Evolutionary conservation across 768 basidiomycete genomes (phyloP).

Genomic region (Lanmaoa rubissima): DNA sequence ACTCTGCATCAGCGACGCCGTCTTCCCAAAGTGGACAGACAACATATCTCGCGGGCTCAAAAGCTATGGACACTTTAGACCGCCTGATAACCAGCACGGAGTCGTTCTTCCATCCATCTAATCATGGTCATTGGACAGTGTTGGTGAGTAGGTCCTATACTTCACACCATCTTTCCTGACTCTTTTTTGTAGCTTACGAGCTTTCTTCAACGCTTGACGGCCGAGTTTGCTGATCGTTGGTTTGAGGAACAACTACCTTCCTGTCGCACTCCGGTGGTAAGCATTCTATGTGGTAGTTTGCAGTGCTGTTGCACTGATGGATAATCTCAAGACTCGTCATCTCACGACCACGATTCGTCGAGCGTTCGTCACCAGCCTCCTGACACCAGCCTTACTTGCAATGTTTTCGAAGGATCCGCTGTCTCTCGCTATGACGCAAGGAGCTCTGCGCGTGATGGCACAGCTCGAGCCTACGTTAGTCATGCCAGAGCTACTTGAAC

Average conservation of each 20-base stretch:
- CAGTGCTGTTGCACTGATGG: neutral
- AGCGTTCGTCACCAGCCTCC: slow-evolving; percentile 75
- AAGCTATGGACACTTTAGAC: slow-evolving; percentile 83
- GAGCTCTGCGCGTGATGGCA: slow-evolving; percentile 73
- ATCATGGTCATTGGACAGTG: slow-evolving; percentile 80
- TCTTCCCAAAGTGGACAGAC: slow-evolving; percentile 49
- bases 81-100: slow-evolving; percentile 90
- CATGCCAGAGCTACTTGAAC: slow-evolving; percentile 89
- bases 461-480: slow-evolving; percentile 79
- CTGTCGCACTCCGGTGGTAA: slow-evolving; percentile 78
- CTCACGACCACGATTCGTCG: slow-evolving; percentile 79
- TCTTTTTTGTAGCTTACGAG: slow-evolving; percentile 56
- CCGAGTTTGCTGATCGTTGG: slow-evolving; percentile 78
- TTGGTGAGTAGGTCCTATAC: slow-evolving; percentile 14
- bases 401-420: slow-evolving; percentile 88
- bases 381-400: slow-evolving; percentile 84
- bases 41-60: slow-evolving; percentile 78
- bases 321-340: slow-evolving; percentile 54
- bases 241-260: slow-evolving; percentile 71
- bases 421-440: slow-evolving; percentile 79
- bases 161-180: slow-evolving; percentile 8
- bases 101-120: slow-evolving; percentile 94
- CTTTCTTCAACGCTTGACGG: slow-evolving; percentile 73
- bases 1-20: slow-evolving; percentile 58
- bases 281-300: neutral